Percentiles rank a stretch among this genome's conserved stretches.
phyloP scores from a whole-genome alignment of 306 rosid species.

The Quercus bicolor region DNA sequence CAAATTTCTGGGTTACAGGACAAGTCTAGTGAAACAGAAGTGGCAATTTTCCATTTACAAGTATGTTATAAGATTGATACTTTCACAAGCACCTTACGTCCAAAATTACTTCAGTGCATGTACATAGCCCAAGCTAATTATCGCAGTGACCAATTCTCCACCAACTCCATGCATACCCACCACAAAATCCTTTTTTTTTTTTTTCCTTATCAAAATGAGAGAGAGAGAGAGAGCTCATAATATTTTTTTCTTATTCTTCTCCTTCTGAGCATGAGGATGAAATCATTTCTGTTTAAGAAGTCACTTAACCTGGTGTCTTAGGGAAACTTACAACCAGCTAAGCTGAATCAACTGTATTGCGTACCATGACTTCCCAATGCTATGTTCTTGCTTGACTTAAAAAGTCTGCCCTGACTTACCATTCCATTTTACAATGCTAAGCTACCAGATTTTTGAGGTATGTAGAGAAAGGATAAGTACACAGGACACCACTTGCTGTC shows the following conservation, averaged over 20 bases:
- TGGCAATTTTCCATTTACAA: neutral
- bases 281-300: too few relatives aligned
- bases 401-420: neutral
- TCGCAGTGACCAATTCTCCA: too few relatives aligned
- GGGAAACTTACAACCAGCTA: neutral
- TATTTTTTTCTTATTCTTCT: too few relatives aligned
- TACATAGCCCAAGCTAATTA: too few relatives aligned
- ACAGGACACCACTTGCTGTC: neutral
- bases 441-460: neutral
- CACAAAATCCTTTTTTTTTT: too few relatives aligned
- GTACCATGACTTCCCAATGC: neutral
- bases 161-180: too few relatives aligned
- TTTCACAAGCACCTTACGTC: neutral
- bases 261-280: too few relatives aligned
- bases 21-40: neutral
- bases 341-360: neutral
- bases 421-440: neutral
- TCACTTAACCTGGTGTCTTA: too few relatives aligned
- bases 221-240: too few relatives aligned
- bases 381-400: neutral
- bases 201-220: too few relatives aligned
- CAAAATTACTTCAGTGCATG: neutral
- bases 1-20: neutral
- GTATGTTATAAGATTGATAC: neutral
- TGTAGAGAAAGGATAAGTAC: neutral